A percentile compares a stretch with the other conserved stretches of the same genome.
Conservation (phyloP, 2,329 filamentous ascomycete genomes). For the Colletotrichum sp. region DNA sequence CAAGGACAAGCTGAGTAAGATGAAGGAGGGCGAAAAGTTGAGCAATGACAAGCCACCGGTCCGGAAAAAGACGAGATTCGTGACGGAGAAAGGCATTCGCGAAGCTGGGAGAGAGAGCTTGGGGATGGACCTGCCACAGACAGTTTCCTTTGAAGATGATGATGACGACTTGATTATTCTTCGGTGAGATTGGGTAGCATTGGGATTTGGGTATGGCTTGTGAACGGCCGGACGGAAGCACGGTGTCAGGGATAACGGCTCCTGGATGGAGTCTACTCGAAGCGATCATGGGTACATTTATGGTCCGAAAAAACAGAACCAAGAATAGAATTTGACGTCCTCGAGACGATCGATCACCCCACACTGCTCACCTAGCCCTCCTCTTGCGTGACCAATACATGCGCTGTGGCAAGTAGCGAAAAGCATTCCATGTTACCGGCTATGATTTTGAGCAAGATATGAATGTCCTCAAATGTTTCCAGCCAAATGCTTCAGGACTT, state of each 20-base stretch:
- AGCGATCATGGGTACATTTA: not conserved
- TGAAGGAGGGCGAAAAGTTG: conserved; percentile 64
- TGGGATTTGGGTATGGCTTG: not conserved
- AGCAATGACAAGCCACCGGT: conserved; percentile 48
- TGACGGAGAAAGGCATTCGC: conserved; percentile 78
- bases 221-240: not conserved
- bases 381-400: not conserved
- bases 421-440: not conserved
- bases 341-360: not conserved
- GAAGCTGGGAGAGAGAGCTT: conserved; percentile 79
- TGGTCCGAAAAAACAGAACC: not conserved
- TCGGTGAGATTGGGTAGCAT: conserved; percentile 4
- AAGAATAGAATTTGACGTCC: not conserved
- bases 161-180: conserved; percentile 58
- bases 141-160: conserved; percentile 36
- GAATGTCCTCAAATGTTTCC: not conserved
- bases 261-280: not conserved
- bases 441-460: not conserved
- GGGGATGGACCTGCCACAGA: conserved; percentile 50
- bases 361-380: not conserved
- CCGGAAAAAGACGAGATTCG: conserved; percentile 79
- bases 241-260: conserved; percentile 1
- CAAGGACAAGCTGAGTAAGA: conserved; percentile 61
- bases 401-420: not conserved
- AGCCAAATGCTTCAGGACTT: not conserved